Evolutionary conservation across 2,329 filamentous ascomycete genomes (phyloP).

Genomic region (Zopfia rhizophila): DNA sequence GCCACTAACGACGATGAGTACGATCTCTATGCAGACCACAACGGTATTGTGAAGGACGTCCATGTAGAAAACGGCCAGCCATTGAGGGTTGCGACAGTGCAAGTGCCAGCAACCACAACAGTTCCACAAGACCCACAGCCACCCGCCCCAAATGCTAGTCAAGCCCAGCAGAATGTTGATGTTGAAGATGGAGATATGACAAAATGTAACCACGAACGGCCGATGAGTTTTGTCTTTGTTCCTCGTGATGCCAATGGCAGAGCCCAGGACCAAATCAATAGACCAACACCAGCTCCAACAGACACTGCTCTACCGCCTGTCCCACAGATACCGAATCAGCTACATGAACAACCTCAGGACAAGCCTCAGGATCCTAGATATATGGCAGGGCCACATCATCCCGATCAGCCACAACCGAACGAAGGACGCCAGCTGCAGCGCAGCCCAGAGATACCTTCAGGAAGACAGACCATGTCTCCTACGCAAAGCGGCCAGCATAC

Average conservation of each 20-base stretch:
- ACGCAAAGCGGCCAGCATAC: slow-evolving; percentile 14
- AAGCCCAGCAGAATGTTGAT: slow-evolving; percentile 6
- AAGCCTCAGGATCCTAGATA: slow-evolving; percentile 7
- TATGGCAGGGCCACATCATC: background rate
- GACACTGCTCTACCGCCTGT: slow-evolving; percentile 14
- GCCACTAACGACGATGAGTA: slow-evolving; percentile 38
- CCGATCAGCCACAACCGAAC: background rate
- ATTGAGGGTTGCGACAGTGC: slow-evolving; percentile 31
- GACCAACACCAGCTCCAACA: slow-evolving; percentile 11
- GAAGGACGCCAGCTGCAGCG: background rate
- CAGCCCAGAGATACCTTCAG: background rate
- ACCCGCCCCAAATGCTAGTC: slow-evolving; percentile 1
- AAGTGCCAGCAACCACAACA: slow-evolving; percentile 9
- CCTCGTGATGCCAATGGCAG: slow-evolving; percentile 45
- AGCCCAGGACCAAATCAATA: slow-evolving; percentile 50
- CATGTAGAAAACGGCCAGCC: slow-evolving; percentile 42
- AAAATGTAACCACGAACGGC: slow-evolving; percentile 45
- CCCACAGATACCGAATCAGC: slow-evolving; percentile 13
- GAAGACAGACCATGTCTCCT: slow-evolving; percentile 11
- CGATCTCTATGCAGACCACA: slow-evolving; percentile 50
- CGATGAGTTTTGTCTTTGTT: slow-evolving; percentile 51
- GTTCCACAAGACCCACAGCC: slow-evolving; percentile 9
- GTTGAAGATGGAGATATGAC: slow-evolving; percentile 29
- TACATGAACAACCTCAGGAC: slow-evolving; percentile 8
- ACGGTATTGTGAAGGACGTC: slow-evolving; percentile 49